Evolutionary conservation across 345 rosid species (phyloP), one percentile per base, ranked within the genome.

Genomic region (Salix dunnii): DNA sequence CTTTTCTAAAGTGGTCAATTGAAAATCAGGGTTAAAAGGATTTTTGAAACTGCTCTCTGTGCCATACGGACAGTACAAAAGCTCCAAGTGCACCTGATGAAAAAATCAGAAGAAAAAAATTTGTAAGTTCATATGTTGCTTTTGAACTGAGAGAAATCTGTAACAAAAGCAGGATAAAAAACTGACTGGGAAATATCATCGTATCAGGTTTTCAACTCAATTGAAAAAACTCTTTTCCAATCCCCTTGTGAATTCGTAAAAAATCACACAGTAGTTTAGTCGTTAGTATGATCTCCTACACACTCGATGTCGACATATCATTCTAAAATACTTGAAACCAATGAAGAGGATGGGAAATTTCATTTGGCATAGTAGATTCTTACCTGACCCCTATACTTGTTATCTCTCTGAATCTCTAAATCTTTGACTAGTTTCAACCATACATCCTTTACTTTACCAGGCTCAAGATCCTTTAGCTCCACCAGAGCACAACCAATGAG

Each of bases 401-500:
- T 90, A 73, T 96, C 99, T 80, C 98, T 90, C 71, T 93, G 98
- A 73, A 95, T 70, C 70, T 82, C 89, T 83, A 95, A 80, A 85
- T 95, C 97, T 80, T 95, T 95, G 71, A 95, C 91, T 62, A 95
- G 83, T 35, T 86, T 91, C 79, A 93, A 77, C 98, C 99, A 95
- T 30, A 88, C 71, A 66, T 86, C 94, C 88, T 91, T 91, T 48
- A 91, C 92, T 80, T 93, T 95, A 33, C 98, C 99, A 4, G 97
- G 97, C 77, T 84, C 89, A 36, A 93, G 94, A 35, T 76, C 90
- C 43, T 72, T 69, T 11, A 95, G 65, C 16, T 83, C 77, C 30
- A 93, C 77, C 69, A 84, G 96, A 75, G 97, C 94, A 83, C 84
- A 82, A 17, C 98, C 96, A 4, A 95, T 88, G 43, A 90, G 84